These are phyloP conservation scores for Mixia osmundae DNA, from an alignment of 1,284 basidiomycete species.

Conservation along the genomic window DNA sequence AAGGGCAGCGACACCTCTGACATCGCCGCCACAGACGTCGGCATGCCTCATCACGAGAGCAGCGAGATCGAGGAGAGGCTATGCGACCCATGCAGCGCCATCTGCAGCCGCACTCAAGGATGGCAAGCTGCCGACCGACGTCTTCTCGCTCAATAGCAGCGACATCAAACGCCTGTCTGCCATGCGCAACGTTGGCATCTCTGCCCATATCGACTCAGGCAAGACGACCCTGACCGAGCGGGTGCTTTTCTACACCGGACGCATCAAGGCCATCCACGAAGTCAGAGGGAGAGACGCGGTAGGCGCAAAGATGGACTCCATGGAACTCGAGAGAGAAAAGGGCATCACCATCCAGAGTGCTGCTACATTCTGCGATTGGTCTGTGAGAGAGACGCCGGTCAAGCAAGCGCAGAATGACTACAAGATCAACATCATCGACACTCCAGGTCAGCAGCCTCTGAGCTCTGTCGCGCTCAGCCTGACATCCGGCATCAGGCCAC, in stretches of 20 bases:
- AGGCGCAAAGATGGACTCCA: conserved; percentile 98
- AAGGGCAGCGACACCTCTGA: too few species aligned
- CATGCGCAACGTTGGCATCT: conserved; percentile 26
- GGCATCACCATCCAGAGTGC: conserved; percentile 98
- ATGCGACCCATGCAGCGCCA: too few species aligned
- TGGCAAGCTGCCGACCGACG: too few species aligned
- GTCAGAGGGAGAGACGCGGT: conserved; percentile 82
- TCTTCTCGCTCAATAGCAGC: too few species aligned
- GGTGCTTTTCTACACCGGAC: conserved; percentile 85
- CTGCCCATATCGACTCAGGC: conserved; percentile 44
- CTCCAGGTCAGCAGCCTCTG: conserved; percentile 42
- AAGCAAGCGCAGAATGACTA: conserved; percentile 40
- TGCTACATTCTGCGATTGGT: conserved; percentile 95
- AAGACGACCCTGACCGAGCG: conserved; percentile 99
- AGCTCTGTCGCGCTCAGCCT: conserved; percentile 8
- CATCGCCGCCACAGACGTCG: too few species aligned
- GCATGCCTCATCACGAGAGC: too few species aligned
- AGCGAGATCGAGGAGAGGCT: too few species aligned
- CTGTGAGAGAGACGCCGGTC: conserved; percentile 24
- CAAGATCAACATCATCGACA: conserved; percentile 96
- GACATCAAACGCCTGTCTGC: conserved; percentile 21
- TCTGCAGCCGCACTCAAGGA: too few species aligned
- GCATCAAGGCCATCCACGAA: conserved; percentile 92
- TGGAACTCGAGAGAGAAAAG: conserved; percentile 97
- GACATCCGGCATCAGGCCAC: conserved; percentile 36